Base-by-base conservation (phyloP, 176 grass and related monocot species). In the Elaeis guineensis region DNA sequence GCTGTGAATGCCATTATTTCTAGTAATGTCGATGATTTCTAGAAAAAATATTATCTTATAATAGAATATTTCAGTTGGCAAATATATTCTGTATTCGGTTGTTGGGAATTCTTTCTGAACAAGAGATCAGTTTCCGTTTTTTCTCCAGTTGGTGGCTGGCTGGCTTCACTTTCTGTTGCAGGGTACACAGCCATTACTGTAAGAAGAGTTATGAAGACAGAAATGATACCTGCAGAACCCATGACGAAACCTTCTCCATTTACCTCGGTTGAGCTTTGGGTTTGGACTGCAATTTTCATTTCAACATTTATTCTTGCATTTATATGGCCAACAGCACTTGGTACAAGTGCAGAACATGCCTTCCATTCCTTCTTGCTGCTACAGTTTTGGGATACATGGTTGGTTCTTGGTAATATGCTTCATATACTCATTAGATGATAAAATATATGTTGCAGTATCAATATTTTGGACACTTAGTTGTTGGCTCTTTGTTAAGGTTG, bases 381-480 rank as follows among this genome's bases (percentile, higher is more conserved):
- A 97, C 78, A 28, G 87, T 89, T 21, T 57, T 91, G 67, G 93
- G 87, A 73, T 97, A 89, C 80, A 89, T 97, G 84, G 66, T 85
- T 79, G 87, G 93, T 80, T 80, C 87, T 70, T 76, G 93, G 93
- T 97, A 91, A 91, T 78, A 61, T 60, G n/a, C 59, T 67, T 66
- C 55, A 25, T 18, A 28, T 25, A 7, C 19, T 28, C 8, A 15
- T 17, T 73, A 54, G 28, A 26, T 48, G 17, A 35, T 35, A 9
- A 21, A 53, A 17, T 52, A 65, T 52, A n/a, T 29, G 44, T 16
- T 26, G 25, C 54, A 29, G 55, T 19, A 16, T 54, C 72, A 53
- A 54, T 61, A 25, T 6, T 57, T 16, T 78, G 15, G 21, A 3
- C 7, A n/a, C 25, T 2, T 26, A 55, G 64, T 4, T 30, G 5